A percentile compares a stretch with the other conserved stretches of the same genome.
Evolutionary conservation across 2,329 filamentous ascomycete species (phyloP).

Genomic region (Eutypa lata): DNA sequence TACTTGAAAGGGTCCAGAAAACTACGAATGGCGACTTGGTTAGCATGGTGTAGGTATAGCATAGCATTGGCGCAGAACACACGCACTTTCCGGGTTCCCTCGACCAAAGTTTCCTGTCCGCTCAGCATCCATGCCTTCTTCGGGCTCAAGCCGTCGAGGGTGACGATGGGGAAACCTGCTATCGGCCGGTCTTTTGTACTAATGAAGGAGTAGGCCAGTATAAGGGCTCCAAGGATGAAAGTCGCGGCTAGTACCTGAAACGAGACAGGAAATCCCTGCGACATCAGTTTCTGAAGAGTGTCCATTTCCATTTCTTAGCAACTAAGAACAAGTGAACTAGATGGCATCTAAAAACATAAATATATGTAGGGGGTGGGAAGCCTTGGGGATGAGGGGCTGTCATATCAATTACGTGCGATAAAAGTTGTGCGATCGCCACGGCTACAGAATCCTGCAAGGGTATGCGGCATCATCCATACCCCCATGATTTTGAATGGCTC

Average conservation of each 20-base stretch:
- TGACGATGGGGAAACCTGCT: background rate
- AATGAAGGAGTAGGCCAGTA: background rate
- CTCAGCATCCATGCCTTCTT: background rate
- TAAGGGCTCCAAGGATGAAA: background rate
- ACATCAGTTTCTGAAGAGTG: too few relatives aligned
- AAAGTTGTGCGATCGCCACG: too few relatives aligned
- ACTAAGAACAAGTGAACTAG: too few relatives aligned
- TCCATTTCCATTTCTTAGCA: background rate
- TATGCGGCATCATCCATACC: too few relatives aligned
- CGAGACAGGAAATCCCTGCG: too few relatives aligned
- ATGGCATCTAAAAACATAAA: too few relatives aligned
- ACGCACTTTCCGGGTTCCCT: background rate
- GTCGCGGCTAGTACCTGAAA: background rate
- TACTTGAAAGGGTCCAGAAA: conserved; percentile 24
- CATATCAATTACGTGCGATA: too few relatives aligned
- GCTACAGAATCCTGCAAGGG: too few relatives aligned
- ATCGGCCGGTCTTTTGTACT: background rate
- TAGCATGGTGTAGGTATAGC: background rate
- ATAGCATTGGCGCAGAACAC: background rate
- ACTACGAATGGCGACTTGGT: background rate
- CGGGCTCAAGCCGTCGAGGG: background rate
- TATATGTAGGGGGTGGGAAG: too few relatives aligned
- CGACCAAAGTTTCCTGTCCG: background rate
- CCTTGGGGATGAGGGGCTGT: too few relatives aligned
- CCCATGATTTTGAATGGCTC: too few relatives aligned